Evolutionary conservation across 345 rosid genomes (phyloP).

Genomic region (Sonneratia alba): DNA sequence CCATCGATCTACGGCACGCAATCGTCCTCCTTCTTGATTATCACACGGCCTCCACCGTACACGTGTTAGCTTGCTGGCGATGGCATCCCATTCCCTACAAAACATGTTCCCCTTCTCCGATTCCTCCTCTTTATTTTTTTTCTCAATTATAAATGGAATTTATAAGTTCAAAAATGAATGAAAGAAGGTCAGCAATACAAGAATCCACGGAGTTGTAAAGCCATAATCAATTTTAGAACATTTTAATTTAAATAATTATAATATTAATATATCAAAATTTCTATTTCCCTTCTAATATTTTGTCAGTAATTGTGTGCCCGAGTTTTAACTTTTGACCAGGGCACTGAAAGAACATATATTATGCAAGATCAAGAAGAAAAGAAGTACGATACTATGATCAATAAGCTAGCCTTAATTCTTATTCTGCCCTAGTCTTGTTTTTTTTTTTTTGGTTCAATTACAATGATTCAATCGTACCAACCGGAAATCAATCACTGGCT

Average conservation of each 20-base stretch:
- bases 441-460: background rate
- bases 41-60: background rate
- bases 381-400: background rate
- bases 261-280: too few relatives aligned
- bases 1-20: background rate
- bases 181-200: too few relatives aligned
- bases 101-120: background rate
- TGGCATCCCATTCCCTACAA: background rate
- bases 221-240: too few relatives aligned
- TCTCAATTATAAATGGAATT: too few relatives aligned
- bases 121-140: background rate
- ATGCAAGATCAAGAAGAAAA: background rate
- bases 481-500: background rate
- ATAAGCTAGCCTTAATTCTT: background rate
- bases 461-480: background rate
- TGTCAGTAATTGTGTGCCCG: too few relatives aligned
- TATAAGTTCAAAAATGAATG: too few relatives aligned
- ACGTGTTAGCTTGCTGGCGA: conserved; percentile 5
- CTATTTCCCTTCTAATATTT: too few relatives aligned
- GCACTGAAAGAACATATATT: background rate
- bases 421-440: background rate
- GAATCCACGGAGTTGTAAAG: too few relatives aligned
- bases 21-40: background rate
- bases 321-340: background rate
- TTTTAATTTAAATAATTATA: too few relatives aligned